These are phyloP conservation scores for Magnaporthiopsis poae DNA, from an alignment of 2,329 filamentous ascomycete genomes.

Conservation along the genomic window DNA sequence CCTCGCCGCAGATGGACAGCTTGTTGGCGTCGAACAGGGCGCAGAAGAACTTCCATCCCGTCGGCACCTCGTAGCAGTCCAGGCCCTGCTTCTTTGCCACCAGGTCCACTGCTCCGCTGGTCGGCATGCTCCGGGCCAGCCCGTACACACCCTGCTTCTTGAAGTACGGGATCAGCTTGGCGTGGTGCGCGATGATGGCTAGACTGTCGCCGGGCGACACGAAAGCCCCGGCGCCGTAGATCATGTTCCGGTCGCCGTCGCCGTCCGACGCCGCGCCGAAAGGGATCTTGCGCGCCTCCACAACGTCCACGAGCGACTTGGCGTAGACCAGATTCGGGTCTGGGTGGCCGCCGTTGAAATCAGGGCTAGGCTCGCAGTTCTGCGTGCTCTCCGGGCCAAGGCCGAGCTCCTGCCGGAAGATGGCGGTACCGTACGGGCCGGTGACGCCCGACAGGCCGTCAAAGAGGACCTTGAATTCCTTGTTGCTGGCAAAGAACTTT, in stretches of 20 bases:
- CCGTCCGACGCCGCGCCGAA: constrained; percentile 95
- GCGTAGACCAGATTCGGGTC: constrained; percentile 97
- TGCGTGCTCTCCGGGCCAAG: constrained; percentile 64
- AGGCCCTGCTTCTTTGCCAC: constrained; percentile 92
- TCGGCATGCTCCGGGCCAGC: constrained; percentile 94
- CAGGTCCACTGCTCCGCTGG: constrained; percentile 85
- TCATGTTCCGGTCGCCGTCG: constrained; percentile 99
- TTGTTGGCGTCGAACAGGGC: constrained; percentile 88
- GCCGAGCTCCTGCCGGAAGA: constrained; percentile 89
- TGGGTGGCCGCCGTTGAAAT: constrained; percentile 95
- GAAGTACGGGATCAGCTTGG: constrained; percentile 95
- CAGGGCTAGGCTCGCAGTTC: constrained; percentile 83
- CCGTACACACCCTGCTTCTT: constrained; percentile 93
- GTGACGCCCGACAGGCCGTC: constrained; percentile 92
- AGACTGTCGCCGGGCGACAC: constrained; percentile 95
- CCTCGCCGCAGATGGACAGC: constrained; percentile 96
- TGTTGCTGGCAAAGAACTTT: constrained; percentile 76
- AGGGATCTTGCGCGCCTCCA: constrained; percentile 83
- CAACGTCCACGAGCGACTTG: constrained; percentile 83
- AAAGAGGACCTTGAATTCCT: constrained; percentile 93
- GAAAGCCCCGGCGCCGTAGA: constrained; percentile 92
- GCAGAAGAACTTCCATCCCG: constrained; percentile 99
- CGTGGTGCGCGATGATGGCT: constrained; percentile 95
- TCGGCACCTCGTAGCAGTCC: constrained; percentile 90
- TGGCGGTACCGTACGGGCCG: constrained; percentile 85